Evolutionary conservation across 2,329 filamentous ascomycete species (phyloP).

Genomic region (Scytalidium lignicola): DNA sequence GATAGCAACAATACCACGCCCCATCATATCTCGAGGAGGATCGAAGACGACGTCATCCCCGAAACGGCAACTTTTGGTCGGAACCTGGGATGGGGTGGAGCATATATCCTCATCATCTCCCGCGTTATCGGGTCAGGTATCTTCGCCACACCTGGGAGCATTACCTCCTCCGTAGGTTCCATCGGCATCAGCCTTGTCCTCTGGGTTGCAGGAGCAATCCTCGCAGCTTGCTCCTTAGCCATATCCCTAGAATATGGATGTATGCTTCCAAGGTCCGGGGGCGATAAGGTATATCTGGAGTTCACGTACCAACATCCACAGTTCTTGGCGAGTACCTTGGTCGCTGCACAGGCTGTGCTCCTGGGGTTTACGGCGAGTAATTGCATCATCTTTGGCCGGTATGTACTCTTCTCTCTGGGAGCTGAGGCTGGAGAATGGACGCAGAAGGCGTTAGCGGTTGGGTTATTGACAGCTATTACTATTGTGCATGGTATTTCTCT

Average conservation of each 20-base stretch:
- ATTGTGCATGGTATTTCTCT: constrained; percentile 55
- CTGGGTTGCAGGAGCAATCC: constrained; percentile 45
- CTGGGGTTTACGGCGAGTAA: constrained; percentile 48
- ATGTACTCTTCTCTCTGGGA: constrained; percentile 41
- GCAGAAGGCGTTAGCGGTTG: constrained; percentile 39
- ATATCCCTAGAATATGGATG: constrained; percentile 42
- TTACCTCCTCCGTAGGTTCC: constrained; percentile 46
- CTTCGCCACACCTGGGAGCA: constrained; percentile 51
- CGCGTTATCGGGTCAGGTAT: constrained; percentile 23
- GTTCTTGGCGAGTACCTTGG: constrained; percentile 47
- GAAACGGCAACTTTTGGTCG: constrained; percentile 57
- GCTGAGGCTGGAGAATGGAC: constrained; percentile 38
- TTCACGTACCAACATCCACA: constrained; percentile 46
- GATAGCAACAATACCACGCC: neutral
- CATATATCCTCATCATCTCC: constrained; percentile 25
- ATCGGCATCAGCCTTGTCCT: constrained; percentile 49
- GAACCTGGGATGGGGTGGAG: constrained; percentile 19
- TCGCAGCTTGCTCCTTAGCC: constrained; percentile 37
- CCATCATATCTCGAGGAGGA: neutral
- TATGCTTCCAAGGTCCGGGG: constrained; percentile 41
- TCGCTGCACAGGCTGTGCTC: constrained; percentile 44
- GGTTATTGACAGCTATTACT: constrained; percentile 51
- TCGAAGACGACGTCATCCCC: constrained; percentile 52
- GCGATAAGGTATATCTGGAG: constrained; percentile 50
- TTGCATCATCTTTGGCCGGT: constrained; percentile 46